Base-by-base conservation (phyloP, 1,139 yeast genomes). In the Candida tunisiensis region DNA sequence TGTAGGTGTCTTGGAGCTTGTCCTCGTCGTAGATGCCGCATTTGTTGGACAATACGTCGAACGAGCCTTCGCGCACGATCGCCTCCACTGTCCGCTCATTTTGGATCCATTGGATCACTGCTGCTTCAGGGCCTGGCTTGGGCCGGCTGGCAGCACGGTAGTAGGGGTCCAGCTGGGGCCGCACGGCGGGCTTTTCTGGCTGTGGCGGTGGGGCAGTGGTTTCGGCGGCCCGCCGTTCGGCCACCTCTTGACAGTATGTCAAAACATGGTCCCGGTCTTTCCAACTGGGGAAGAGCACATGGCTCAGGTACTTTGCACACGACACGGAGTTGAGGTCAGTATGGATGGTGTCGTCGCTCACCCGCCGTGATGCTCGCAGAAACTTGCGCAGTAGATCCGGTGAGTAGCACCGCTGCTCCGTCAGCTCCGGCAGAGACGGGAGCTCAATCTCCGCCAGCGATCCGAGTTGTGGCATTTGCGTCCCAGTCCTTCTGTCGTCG, bases 201-300 rank as follows among this genome's bases (percentile, higher is more conserved):
- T 5, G 6, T 16, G 22, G 25, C 18, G 8, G 23, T 14, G 24
- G 15, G 13, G 7, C 15, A 11, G 22, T 11, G 15, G 6, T n/a
- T 5, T 7, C 21, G 19, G 22, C 15, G 3, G 23, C 16, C 23
- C 16, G 15, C 23, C 28, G 12, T 10, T 36, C 32, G 1, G 53
- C 54, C 4, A 47, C 36, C 6, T 32, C 27, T 4, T 41, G 37
- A 29, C 56, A 51, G 27, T 40, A 48, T 8, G 37, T 41, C 9
- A 51, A 25, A 7, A 49, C 31, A 5, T 37, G 34, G 30, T 51
- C 56, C 10, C 56, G 34, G 5, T 39, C 34, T 10, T 32, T 28
- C 54, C 56, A 51, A 14, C 45, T 49, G 5, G 50, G 52, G 25
- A 46, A 51, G 12, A 51, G 33, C 8, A 34, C 34, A 1, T 31